Percentiles rank a stretch among this genome's conserved stretches.
These are phyloP conservation scores for Iberis amara DNA, from an alignment of 441 rosid genomes.

Conservation along the genomic window DNA sequence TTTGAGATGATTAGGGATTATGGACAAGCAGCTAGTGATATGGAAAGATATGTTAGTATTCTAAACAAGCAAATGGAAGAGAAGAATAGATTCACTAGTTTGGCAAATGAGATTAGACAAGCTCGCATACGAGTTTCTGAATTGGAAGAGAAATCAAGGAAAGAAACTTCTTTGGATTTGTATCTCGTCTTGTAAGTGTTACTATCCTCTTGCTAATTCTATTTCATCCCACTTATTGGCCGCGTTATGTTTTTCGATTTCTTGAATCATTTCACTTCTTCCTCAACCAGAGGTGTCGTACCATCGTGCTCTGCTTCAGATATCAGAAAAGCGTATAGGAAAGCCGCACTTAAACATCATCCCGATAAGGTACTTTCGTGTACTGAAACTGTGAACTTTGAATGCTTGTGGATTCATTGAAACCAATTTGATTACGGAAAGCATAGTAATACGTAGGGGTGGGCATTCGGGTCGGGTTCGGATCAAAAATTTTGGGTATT, in stretches of 20 bases:
- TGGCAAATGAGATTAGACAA: slow-evolving; percentile 59
- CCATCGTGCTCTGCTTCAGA: slow-evolving; percentile 67
- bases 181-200: slow-evolving; percentile 85
- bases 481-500: too few relatives aligned
- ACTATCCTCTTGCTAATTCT: slow-evolving; percentile 2
- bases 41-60: slow-evolving; percentile 50
- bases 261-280: too few relatives aligned
- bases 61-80: slow-evolving; percentile 62
- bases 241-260: not conserved
- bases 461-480: too few relatives aligned
- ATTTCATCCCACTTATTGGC: not conserved
- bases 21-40: slow-evolving; percentile 76
- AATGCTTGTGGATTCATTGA: slow-evolving; percentile 6
- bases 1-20: slow-evolving; percentile 86
- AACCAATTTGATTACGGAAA: not conserved
- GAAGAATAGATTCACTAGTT: slow-evolving; percentile 46
- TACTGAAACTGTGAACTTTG: slow-evolving; percentile 14
- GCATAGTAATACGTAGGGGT: too few relatives aligned
- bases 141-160: slow-evolving; percentile 68
- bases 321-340: slow-evolving; percentile 85
- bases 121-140: slow-evolving; percentile 55
- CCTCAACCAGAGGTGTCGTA: slow-evolving; percentile 57
- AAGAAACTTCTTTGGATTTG: slow-evolving; percentile 65
- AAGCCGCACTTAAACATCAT: slow-evolving; percentile 91
- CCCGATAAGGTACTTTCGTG: slow-evolving; percentile 80